Evolutionary conservation across 345 rosid species (phyloP).

Genomic region (Hypericum perforatum): DNA sequence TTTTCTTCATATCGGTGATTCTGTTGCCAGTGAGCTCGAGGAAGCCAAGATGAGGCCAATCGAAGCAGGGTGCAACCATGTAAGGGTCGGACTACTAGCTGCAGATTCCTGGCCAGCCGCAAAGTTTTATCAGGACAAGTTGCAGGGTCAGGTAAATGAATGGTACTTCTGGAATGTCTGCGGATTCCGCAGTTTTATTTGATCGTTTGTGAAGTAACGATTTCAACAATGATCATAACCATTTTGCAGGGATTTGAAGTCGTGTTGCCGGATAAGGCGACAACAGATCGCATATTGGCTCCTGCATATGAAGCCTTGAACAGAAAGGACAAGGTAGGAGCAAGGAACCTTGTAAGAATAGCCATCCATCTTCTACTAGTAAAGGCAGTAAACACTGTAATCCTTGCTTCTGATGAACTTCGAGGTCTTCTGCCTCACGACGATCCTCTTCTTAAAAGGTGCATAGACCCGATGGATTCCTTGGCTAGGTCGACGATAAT

Average conservation of each 20-base stretch:
- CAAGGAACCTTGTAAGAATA: conserved; percentile 42
- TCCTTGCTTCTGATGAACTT: conserved; percentile 57
- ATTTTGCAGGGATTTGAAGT: conserved; percentile 55
- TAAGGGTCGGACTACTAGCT: conserved; percentile 55
- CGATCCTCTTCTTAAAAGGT: conserved; percentile 58
- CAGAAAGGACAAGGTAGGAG: conserved; percentile 53
- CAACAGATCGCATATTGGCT: conserved; percentile 40
- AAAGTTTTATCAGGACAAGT: conserved; percentile 47
- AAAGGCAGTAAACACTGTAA: conserved; percentile 50
- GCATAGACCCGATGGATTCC: conserved; percentile 56
- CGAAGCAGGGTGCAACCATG: conserved; percentile 40
- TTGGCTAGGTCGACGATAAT: conserved; percentile 43
- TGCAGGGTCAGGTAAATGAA: conserved; percentile 37
- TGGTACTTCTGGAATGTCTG: background rate
- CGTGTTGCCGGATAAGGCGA: conserved; percentile 51
- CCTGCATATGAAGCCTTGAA: conserved; percentile 43
- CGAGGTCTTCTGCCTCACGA: conserved; percentile 34
- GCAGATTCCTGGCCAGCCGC: conserved; percentile 29
- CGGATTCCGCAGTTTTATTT: background rate
- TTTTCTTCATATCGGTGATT: conserved; percentile 49
- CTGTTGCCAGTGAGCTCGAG: conserved; percentile 52
- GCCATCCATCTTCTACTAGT: conserved; percentile 49
- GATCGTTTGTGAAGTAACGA: background rate
- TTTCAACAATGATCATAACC: background rate
- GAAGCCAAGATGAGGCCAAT: conserved; percentile 52